A percentile compares a stretch with the other conserved stretches of the same genome.
These are phyloP conservation scores for Nephelium lappaceum DNA, from an alignment of 345 rosid genomes.

Conservation along the genomic window DNA sequence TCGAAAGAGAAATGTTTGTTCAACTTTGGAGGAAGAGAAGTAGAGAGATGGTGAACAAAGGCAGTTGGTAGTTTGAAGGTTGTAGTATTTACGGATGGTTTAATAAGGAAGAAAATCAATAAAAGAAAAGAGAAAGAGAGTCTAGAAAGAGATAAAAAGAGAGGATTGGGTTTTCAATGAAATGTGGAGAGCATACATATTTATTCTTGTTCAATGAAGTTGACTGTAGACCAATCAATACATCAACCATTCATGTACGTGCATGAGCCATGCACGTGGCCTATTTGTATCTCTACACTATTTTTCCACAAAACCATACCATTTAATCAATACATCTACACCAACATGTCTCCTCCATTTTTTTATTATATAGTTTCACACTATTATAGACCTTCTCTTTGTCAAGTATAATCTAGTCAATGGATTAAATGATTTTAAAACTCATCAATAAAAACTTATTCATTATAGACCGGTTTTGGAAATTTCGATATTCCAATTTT, in stretches of 20 bases:
- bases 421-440: too few relatives aligned
- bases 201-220: conserved; percentile 28
- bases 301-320: not conserved
- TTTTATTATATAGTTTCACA: too few relatives aligned
- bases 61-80: conserved; percentile 29
- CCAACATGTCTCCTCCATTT: not conserved
- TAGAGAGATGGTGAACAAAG: conserved; percentile 5
- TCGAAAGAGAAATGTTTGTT: not conserved
- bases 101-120: conserved; percentile 15
- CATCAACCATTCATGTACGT: conserved; percentile 8
- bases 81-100: conserved; percentile 46
- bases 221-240: conserved; percentile 20
- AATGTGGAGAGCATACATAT: conserved; percentile 22
- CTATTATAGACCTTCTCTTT: too few relatives aligned
- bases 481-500: too few relatives aligned
- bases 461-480: too few relatives aligned
- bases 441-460: too few relatives aligned
- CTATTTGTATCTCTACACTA: not conserved
- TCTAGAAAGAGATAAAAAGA: conserved; percentile 18
- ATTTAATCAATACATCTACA: not conserved
- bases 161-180: conserved; percentile 14
- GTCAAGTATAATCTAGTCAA: too few relatives aligned
- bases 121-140: not conserved
- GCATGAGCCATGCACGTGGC: conserved; percentile 39
- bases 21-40: not conserved